Evolutionary conservation across 352 stramenopile species (phyloP).

Genomic region (Globisporangium canariense): DNA sequence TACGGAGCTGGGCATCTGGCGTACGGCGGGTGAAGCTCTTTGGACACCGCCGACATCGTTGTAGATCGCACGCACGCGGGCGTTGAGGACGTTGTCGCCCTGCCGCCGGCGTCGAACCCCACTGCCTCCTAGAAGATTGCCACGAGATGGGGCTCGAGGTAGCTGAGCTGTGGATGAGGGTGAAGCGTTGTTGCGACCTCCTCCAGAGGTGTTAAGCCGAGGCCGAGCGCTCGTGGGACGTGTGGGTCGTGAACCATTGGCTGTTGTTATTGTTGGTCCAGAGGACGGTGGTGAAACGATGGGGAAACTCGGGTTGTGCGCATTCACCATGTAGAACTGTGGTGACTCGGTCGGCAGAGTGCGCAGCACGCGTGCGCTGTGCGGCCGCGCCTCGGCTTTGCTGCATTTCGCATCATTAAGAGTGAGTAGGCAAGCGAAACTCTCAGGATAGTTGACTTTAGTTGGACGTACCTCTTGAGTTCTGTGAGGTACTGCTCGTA

Average conservation of each 20-base stretch:
- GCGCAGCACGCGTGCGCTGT: conserved; percentile 32
- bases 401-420: conserved; percentile 17
- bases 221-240: conserved; percentile 46
- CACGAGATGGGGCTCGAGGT: conserved; percentile 1
- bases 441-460: background rate
- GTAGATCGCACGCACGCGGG: conserved; percentile 50
- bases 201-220: conserved; percentile 14
- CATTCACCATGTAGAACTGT: conserved; percentile 55
- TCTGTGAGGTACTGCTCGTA: conserved; percentile 59
- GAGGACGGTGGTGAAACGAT: background rate
- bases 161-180: conserved; percentile 4
- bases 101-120: conserved; percentile 39
- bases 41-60: conserved; percentile 25
- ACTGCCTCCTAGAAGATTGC: conserved; percentile 7
- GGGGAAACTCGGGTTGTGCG: conserved; percentile 29
- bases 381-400: conserved; percentile 33
- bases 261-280: background rate
- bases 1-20: conserved; percentile 22
- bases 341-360: conserved; percentile 43
- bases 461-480: conserved; percentile 34
- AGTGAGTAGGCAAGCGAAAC: background rate
- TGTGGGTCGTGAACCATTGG: conserved; percentile 9
- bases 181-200: too few species aligned
- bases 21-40: conserved; percentile 14
- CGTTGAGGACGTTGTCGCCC: conserved; percentile 28